Base-by-base conservation (phyloP, 257 asterid genomes). In the Forsythia viridissima region DNA sequence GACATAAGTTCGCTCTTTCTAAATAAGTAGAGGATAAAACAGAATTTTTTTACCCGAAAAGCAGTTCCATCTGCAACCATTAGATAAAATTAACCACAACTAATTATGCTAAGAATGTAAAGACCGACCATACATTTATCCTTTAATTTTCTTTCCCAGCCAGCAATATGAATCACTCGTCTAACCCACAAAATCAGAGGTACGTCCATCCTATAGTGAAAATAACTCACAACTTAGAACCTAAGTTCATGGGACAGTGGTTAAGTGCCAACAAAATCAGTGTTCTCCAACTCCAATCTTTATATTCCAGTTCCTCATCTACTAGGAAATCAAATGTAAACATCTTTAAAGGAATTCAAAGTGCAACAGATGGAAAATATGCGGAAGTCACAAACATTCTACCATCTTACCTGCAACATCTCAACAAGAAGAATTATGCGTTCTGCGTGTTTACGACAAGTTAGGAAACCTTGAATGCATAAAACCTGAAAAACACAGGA, bases 381-480 rank as follows among this genome's bases (percentile, higher is more conserved):
- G 39, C 10, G 41, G 5, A 72, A 72, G 21, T 20, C 16, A 34
- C 57, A 46, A 44, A 72, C 6, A 46, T 20, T 30, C 42, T 12
- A 15, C 20, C 18, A 15, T 48, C 6, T 72, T 30, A 72, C 76
- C 76, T 46, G 66, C 76, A 94, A 89, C 98, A 94, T 94, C 91
- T 94, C 98, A 77, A 92, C 97, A 72, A 94, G 98, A 86, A 94
- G 98, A 85, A 94, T 92, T 79, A 94, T 92, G 74, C 97, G 94
- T 83, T 94, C 98, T n/a, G 97, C 97, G 63, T 94, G 98, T 84
- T 94, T 94, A 72, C 98, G 96, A 77, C 98, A 94, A 5, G 97
- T 94, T 80, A 94, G 88, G 85, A 94, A 94, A 76, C 98, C 98
- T 87, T 94, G 98, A 82, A 94, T 94, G 88, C 98, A 94, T 80